Percentiles rank a stretch among this genome's conserved stretches.
Conservation (phyloP, 768 basidiomycete species). For the Leccinum pellstonianum region DNA sequence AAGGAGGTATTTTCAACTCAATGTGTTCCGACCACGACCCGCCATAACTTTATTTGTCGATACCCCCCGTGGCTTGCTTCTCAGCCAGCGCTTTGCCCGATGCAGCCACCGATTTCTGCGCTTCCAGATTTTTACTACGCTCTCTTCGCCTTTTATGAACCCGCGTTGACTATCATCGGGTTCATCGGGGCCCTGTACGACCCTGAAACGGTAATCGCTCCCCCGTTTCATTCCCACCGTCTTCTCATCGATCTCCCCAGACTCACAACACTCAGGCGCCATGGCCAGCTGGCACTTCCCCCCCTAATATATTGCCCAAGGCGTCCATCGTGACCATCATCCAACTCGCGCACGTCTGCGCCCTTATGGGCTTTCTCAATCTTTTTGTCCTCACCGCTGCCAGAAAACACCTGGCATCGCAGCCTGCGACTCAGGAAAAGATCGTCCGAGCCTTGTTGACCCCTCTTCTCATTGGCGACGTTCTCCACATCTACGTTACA, state of each 20-base stretch:
- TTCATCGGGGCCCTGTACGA: constrained; percentile 65
- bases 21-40: neutral
- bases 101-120: constrained; percentile 52
- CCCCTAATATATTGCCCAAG: constrained; percentile 49
- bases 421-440: constrained; percentile 70
- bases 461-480: constrained; percentile 69
- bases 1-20: neutral
- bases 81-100: constrained; percentile 19
- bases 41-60: neutral
- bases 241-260: constrained; percentile 35
- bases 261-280: constrained; percentile 75
- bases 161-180: constrained; percentile 60
- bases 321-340: constrained; percentile 69
- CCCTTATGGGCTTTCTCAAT: constrained; percentile 69
- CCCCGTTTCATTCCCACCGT: neutral
- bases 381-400: constrained; percentile 61
- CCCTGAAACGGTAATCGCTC: constrained; percentile 54
- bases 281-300: constrained; percentile 51
- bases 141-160: constrained; percentile 74
- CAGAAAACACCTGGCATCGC: constrained; percentile 55
- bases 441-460: constrained; percentile 60
- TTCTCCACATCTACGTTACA: constrained; percentile 64
- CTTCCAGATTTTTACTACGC: constrained; percentile 73
- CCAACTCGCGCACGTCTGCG: constrained; percentile 78
- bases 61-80: constrained; percentile 1